Evolutionary conservation across 805 yeast species (phyloP).

Genomic region (Yamadazyma paraphyllophila): DNA sequence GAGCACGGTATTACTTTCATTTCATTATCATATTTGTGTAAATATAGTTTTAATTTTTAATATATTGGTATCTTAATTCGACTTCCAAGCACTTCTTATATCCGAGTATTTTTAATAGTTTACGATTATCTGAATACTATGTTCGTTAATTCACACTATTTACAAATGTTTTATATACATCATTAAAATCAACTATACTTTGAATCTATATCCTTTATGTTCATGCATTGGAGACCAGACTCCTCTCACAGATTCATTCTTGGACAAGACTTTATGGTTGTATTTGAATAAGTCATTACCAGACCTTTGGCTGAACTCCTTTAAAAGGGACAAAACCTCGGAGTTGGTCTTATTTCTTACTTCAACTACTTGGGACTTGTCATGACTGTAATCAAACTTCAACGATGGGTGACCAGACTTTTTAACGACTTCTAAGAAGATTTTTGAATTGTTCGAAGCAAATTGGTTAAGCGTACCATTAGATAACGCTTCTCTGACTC

Average conservation of each 20-base stretch:
- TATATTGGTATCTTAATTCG: not conserved
- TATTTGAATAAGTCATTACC: conserved; percentile 66
- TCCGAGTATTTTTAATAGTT: no score
- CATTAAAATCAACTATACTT: conserved; percentile 21
- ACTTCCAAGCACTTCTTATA: no score
- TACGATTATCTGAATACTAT: not conserved
- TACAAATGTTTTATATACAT: conserved; percentile 4
- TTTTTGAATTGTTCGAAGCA: conserved; percentile 60
- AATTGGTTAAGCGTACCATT: conserved; percentile 50
- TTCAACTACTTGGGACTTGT: conserved; percentile 50
- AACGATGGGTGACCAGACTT: conserved; percentile 81
- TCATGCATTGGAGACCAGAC: conserved; percentile 96
- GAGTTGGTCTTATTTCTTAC: conserved; percentile 67
- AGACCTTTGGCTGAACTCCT: conserved; percentile 61
- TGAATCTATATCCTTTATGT: conserved; percentile 39
- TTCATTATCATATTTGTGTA: not conserved
- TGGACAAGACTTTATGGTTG: conserved; percentile 72
- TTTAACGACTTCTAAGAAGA: conserved; percentile 68
- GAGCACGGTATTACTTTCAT: not conserved
- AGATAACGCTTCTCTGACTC: conserved; percentile 67
- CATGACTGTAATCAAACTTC: conserved; percentile 37
- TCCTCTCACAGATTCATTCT: conserved; percentile 87
- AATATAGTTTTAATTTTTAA: not conserved
- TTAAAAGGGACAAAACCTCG: conserved; percentile 63
- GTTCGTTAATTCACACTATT: conserved; percentile 5